Base-by-base conservation (phyloP, 176 grass and related monocot genomes). In the Aegilops bicornis region DNA sequence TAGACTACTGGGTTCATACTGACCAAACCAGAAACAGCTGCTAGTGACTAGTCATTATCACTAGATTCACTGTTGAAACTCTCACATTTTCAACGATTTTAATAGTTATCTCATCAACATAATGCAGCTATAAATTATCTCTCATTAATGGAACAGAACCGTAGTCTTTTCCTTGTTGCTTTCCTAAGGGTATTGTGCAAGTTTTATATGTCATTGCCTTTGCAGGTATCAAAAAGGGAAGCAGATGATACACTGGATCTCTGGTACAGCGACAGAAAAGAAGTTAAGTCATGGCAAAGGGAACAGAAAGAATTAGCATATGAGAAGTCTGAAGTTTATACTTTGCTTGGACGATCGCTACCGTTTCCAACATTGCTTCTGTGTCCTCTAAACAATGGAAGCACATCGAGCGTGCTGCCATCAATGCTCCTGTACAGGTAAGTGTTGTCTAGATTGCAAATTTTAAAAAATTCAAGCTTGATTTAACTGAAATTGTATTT, bases 351-450 rank as follows among this genome's bases (percentile, higher is more conserved):
- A 64, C 82, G 97, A 23, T 90, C 91, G 71, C 90, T n/a, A 92
- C 1, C 81, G 79, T 77, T 99, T 96, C 87, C 48, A 82, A 80
- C 72, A 89, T 90, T 80, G 68, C 70, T 79, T 69, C 81, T 89
- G 79, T 87, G 22, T 81, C 79, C 64, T 59, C 60, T 85, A 71
- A 72, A 24, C 90, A 94, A 82, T 96, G 79, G 86, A 91, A 87
- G 77, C 97, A 96, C 72, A 96, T 96, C 65, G 94, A 96, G 35
- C 92, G 97, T 82, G 94, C 97, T 91, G 94, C 97, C 79, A 99
- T 96, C 78, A 99, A 99, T 93, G 95, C 97, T 77, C 97, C 94
- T 47, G 94, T 99, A 15, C 94, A 96, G 97, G 97, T 99, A 76
- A 87, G 82, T 88, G 10, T n/a, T 86, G 12, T 83, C 82, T 62